Conservation (phyloP, 2,329 filamentous ascomycete genomes). For the Phialophora tarda region DNA sequence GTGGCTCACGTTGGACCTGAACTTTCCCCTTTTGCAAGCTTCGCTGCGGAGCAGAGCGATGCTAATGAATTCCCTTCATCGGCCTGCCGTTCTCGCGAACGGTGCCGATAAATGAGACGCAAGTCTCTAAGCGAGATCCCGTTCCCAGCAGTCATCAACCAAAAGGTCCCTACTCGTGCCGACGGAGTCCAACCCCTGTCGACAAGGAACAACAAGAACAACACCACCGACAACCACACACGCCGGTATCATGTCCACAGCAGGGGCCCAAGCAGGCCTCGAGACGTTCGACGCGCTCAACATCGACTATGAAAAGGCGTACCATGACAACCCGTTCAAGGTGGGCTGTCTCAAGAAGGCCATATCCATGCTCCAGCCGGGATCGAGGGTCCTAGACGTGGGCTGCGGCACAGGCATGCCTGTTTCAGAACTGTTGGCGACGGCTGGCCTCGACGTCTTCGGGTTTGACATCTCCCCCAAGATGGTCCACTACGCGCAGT, state of each 20-base stretch:
- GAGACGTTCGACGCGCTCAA: slow-evolving; percentile 40
- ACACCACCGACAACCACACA: neutral
- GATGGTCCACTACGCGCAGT: slow-evolving; percentile 42
- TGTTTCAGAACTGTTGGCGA: slow-evolving; percentile 40
- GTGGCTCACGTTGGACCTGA: neutral
- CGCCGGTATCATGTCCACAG: slow-evolving; percentile 30
- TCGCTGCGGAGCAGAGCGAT: neutral
- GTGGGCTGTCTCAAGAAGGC: slow-evolving; percentile 35
- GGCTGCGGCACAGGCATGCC: slow-evolving; percentile 46
- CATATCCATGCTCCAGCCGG: slow-evolving; percentile 29
- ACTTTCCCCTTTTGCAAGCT: neutral
- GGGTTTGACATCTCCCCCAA: slow-evolving; percentile 43
- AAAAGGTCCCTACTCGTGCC: neutral
- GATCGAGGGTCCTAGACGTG: slow-evolving; percentile 40
- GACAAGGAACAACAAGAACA: neutral
- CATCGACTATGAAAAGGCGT: slow-evolving; percentile 43
- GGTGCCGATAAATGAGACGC: neutral
- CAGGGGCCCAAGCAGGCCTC: slow-evolving; percentile 35
- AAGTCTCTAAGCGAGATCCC: neutral
- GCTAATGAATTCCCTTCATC: neutral
- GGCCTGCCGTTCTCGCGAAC: neutral
- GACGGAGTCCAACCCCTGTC: neutral
- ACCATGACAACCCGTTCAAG: slow-evolving; percentile 42
- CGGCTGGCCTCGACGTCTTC: slow-evolving; percentile 41
- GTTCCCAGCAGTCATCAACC: neutral